A percentile compares a stretch with the other conserved stretches of the same genome.
Conservation (phyloP, 148 eudicot genomes). For the Heliamphora exappendiculata region DNA sequence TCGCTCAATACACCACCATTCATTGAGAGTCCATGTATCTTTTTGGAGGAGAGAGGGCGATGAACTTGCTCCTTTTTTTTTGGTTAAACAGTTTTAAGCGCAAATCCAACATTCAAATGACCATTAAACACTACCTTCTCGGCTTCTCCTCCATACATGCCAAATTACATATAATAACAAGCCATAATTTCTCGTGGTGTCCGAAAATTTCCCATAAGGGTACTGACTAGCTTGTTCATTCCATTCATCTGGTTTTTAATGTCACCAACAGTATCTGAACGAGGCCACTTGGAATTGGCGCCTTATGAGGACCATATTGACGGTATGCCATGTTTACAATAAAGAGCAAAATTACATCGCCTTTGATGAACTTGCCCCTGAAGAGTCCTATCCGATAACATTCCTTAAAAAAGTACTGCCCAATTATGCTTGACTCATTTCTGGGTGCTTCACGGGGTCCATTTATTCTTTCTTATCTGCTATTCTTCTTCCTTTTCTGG, state of each 20-base stretch:
- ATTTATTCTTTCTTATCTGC: background rate
- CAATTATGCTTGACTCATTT: constrained; percentile 47
- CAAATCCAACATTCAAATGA: background rate
- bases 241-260: background rate
- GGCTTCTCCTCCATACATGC: background rate
- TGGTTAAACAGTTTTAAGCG: background rate
- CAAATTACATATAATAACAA: background rate
- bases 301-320: constrained; percentile 80
- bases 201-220: background rate
- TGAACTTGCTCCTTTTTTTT: background rate
- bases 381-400: constrained; percentile 69
- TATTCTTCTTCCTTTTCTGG: background rate
- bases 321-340: constrained; percentile 71
- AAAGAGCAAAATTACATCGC: constrained; percentile 62
- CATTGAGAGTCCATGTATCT: background rate
- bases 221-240: background rate
- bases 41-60: background rate
- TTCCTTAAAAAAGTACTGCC: constrained; percentile 80
- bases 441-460: background rate
- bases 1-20: background rate
- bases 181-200: background rate
- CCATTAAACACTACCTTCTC: background rate
- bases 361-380: constrained; percentile 62
- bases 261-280: constrained; percentile 57
- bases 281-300: constrained; percentile 99